These are phyloP conservation scores for Heliamphora pulchella DNA, from an alignment of 179 eudicot genomes.

Conservation along the genomic window DNA sequence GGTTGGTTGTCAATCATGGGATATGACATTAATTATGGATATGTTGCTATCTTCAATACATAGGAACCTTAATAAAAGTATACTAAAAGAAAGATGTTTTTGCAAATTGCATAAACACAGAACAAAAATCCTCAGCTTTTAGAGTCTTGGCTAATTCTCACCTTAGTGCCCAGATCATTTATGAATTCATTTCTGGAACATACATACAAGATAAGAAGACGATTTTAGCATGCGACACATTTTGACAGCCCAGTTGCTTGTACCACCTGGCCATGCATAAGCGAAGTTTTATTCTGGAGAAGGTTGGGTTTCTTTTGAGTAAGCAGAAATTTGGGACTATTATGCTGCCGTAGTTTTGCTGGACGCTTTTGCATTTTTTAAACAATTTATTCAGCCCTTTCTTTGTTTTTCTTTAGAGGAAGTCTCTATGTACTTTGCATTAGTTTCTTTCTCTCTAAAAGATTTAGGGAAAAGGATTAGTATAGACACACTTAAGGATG, in stretches of 20 bases:
- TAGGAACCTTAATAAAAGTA: not conserved
- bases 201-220: not conserved
- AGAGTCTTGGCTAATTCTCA: not conserved
- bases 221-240: not conserved
- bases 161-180: not conserved
- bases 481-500: no score
- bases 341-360: not conserved
- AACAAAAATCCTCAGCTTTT: not conserved
- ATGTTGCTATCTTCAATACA: no score
- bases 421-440: not conserved
- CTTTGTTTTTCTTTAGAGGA: not conserved
- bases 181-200: not conserved
- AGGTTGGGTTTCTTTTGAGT: not conserved
- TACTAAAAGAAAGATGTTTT: not conserved
- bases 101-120: not conserved
- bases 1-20: no score
- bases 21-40: no score
- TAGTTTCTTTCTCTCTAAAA: no score
- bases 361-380: not conserved
- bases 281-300: not conserved
- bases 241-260: not conserved
- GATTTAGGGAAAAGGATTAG: no score
- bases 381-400: not conserved
- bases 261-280: not conserved
- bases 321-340: not conserved